phyloP scores from a whole-genome alignment of 2,329 filamentous ascomycete genomes.

The Ceratocystiopsis sp. region DNA sequence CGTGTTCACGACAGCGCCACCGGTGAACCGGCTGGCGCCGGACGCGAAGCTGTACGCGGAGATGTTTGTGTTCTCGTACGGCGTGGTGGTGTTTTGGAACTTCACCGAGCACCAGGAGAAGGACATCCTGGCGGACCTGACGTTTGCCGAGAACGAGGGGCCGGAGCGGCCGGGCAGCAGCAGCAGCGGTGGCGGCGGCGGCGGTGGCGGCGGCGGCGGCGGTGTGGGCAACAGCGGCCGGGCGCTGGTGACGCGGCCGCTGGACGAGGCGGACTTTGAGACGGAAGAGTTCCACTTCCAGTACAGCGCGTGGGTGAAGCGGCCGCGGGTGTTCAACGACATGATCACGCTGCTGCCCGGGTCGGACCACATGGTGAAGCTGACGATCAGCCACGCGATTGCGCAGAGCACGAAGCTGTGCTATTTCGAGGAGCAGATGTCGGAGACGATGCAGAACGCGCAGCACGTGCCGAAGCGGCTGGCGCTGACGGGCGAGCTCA shows the following conservation, averaged over 20 bases:
- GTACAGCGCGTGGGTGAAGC: conserved; percentile 71
- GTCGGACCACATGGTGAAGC: conserved; percentile 93
- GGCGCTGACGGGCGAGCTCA: conserved; percentile 74
- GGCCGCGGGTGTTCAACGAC: conserved; percentile 91
- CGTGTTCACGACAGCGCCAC: conserved; percentile 5
- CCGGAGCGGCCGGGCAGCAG: neutral
- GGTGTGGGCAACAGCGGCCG: conserved; percentile 21
- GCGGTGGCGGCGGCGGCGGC: neutral
- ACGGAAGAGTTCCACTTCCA: conserved; percentile 98
- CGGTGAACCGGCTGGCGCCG: conserved; percentile 44
- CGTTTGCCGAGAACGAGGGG: conserved; percentile 56
- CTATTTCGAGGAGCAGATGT: conserved; percentile 94
- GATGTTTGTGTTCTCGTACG: conserved; percentile 95
- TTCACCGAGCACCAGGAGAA: conserved; percentile 94
- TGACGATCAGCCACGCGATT: conserved; percentile 94
- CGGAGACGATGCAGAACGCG: conserved; percentile 79
- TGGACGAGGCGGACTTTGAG: conserved; percentile 83
- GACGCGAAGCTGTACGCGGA: conserved; percentile 72
- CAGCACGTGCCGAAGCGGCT: conserved; percentile 82
- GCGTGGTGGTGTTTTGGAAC: conserved; percentile 97
- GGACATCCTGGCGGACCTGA: conserved; percentile 85
- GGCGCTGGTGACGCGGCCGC: conserved; percentile 58
- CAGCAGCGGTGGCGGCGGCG: too few species aligned
- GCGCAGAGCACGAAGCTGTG: conserved; percentile 93
- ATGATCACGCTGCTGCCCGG: conserved; percentile 94